Evolutionary conservation across 2,329 filamentous ascomycete species (phyloP), one percentile per base, ranked within the genome.

Genomic region (Leptographium procerum): DNA sequence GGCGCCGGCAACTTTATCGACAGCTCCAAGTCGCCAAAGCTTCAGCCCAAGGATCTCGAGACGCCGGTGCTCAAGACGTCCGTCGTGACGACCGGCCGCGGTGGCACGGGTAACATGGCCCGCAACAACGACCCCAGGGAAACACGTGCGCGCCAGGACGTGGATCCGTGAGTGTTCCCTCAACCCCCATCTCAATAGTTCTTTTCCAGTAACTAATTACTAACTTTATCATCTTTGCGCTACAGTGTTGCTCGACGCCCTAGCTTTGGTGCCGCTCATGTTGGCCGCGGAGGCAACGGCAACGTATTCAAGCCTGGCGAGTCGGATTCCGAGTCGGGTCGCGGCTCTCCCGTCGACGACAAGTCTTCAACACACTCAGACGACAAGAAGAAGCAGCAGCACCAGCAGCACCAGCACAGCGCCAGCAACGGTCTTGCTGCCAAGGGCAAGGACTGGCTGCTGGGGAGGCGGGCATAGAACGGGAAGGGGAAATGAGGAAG

Each of bases 11-110:
- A 89, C 75, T 87, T 89, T 69, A 77, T 79, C 68, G 77, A 81
- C 63, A 71, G 75, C 59, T 69, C 75, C 62, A 72, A 77, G 62
- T 75, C 76, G 16, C 71, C 71, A 48, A 71, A 72, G 60, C 65
- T 83, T 51, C 72, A 76, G 33, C 75, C 83, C 55, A 74, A 81
- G 63, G 88, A 92, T 67, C 83, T 95, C 62, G 76, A 86, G 66
- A 96, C 91, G 1, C 91, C 91, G 1, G 87, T 83, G 14, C 82
- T 97, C 69, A 96, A 95, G 75, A 82, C 82, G 52, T 75, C 87
- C n/a, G 78, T 89, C 64, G 91, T 92, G 68, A 96, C 91, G 24
- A 96, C 91, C 3, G 91, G 91, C 59, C 88, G 91, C 56, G 91
- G 91, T 58, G 91, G 91, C 61, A 85, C 82, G 5, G 91, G 91